Evolutionary conservation across 2,329 filamentous ascomycete genomes (phyloP).

Genomic region (Mollisiaceae sp.): DNA sequence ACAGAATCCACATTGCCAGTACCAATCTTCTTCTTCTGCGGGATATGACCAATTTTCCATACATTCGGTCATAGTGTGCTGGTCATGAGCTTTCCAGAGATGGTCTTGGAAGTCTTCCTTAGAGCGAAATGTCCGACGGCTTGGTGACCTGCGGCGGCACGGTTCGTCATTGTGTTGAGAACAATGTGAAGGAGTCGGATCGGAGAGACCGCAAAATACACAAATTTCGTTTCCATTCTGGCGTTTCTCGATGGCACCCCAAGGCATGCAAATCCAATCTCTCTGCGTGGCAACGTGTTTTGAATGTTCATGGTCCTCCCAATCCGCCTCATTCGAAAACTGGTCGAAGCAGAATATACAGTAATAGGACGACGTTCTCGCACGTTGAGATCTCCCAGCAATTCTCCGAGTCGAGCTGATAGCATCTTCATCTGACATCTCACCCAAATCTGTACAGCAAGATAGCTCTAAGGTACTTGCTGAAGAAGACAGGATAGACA

Average conservation of each 20-base stretch:
- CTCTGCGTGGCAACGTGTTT: conserved; percentile 1
- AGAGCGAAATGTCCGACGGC: not conserved
- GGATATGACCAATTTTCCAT: conserved; percentile 3
- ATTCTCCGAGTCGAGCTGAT: not conserved
- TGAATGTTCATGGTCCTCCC: conserved; percentile 7
- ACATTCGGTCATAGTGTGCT: not conserved
- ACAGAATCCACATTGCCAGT: conserved; percentile 18
- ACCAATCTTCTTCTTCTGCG: not conserved
- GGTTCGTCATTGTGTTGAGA: not conserved
- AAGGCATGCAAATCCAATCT: conserved; percentile 15
- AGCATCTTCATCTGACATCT: not conserved
- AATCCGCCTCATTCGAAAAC: not conserved
- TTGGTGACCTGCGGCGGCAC: not conserved
- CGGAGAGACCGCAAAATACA: conserved; percentile 11
- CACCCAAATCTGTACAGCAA: not conserved
- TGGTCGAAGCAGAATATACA: conserved; percentile 12
- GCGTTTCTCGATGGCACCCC: conserved; percentile 1
- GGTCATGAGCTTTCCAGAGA: not conserved
- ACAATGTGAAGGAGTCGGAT: not conserved
- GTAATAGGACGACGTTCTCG: not conserved
- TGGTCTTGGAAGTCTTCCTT: not conserved
- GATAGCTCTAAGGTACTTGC: not conserved
- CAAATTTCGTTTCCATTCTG: conserved; percentile 5
- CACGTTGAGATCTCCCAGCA: not conserved
- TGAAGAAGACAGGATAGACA: not conserved